A percentile compares a stretch with the other conserved stretches of the same genome.
Conservation (phyloP, 2,329 filamentous ascomycete genomes). For the Pseudocercospora crystallina region DNA sequence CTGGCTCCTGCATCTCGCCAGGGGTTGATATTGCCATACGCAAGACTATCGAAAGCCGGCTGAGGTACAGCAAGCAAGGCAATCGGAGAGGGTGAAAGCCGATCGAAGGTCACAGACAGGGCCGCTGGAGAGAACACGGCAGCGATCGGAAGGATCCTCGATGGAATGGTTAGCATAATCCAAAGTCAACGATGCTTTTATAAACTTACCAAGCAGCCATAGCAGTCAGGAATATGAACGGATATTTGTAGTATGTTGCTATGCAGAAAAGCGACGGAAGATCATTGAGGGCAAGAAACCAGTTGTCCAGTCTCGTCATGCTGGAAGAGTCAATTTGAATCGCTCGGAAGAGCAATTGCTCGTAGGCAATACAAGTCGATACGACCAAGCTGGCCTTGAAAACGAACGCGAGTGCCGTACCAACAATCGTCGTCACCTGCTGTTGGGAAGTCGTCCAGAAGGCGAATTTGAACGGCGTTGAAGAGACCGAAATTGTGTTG, state of each 20-base stretch:
- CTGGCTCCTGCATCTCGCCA: not conserved
- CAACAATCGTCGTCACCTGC: constrained; percentile 15
- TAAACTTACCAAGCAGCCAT: constrained; percentile 11
- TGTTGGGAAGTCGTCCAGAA: constrained; percentile 17
- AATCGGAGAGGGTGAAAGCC: constrained; percentile 5
- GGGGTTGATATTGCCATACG: not conserved
- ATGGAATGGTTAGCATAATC: too few relatives aligned
- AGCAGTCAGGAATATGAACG: constrained; percentile 10
- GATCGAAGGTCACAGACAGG: constrained; percentile 11
- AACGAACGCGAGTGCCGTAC: constrained; percentile 20
- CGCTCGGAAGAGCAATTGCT: constrained; percentile 16
- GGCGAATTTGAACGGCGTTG: constrained; percentile 5
- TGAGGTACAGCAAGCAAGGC: not conserved
- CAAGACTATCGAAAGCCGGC: constrained; percentile 14
- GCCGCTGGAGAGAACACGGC: constrained; percentile 13
- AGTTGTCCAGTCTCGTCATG: constrained; percentile 12
- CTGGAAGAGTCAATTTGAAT: constrained; percentile 1
- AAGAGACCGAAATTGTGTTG: not conserved
- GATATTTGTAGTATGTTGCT: constrained; percentile 10
- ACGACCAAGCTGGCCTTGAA: constrained; percentile 17
- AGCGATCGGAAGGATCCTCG: constrained; percentile 10
- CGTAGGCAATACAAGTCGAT: constrained; percentile 17
- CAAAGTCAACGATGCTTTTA: not conserved
- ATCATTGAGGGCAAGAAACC: constrained; percentile 14
- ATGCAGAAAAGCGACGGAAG: constrained; percentile 6